Evolutionary conservation across 306 rosid genomes (phyloP), one percentile per base, ranked within the genome.

Genomic region (Pterocarpus santalinus): DNA sequence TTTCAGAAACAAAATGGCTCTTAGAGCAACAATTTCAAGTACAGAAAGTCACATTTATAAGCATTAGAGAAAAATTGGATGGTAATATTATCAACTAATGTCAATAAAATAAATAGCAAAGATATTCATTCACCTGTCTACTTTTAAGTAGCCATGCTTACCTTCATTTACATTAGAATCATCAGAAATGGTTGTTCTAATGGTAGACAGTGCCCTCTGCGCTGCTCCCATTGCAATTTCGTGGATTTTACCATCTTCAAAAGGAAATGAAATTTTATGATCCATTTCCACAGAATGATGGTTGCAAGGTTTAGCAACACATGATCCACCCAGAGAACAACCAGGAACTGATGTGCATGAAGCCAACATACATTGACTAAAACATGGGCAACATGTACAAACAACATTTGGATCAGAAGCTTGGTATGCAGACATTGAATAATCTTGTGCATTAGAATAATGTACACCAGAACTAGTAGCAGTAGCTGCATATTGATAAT

Each of bases 201-300:
- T 62, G 7, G 95, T 73, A 76, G 94, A 91, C 57, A 91, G 72
- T 62, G 97, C 99, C 89, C 76, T 91, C 80, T 88, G 91, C 66
- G 94, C 94, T 76, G 92, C 93, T 72, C 83, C 94, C 89, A 89
- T 85, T 7, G 93, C 97, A 65, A 92, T 84, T 79, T 86, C 81
- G 43, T 46, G 84, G 49, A 90, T 86, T 66, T 76, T 72, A 69
- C 60, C 83, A 80, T 90, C 93, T 77, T 81, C 87, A 82, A 15
- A 58, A 64, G 90, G 86, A 83, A 32, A 77, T 13, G 82, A 51
- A 68, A 57, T 72, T 80, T 80, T 79, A 78, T 69, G 72, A 89
- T 80, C 84, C 49, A n/a, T 81, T 72, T 63, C 83, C 76, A 73
- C 80, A 81, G 86, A 84, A 69, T 43, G 74, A 83, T 64, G 60